Evolutionary conservation across 2,329 filamentous ascomycete genomes (phyloP), one percentile per base, ranked within the genome.

Genomic region (Scopulariopsis brevicaulis): DNA sequence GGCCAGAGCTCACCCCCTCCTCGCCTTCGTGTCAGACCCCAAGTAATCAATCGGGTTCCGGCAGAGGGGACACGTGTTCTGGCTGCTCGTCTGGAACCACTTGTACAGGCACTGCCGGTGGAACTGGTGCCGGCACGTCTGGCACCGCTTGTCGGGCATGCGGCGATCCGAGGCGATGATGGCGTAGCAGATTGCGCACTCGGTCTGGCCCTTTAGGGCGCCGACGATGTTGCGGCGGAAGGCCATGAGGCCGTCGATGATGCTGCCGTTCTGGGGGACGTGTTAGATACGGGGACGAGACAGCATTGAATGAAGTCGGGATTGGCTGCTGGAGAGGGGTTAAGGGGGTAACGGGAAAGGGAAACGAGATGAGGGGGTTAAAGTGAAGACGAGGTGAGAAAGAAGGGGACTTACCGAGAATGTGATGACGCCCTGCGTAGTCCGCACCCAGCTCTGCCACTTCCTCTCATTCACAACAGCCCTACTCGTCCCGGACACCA

Each of bases 141-240:
- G 78, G 70, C 94, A 99, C 58, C 83, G 80, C 78, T 97, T 97
- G 70, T 94, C 93, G 0, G 94, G 94, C 70, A 96, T 83, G 71
- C 88, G 87, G 76, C 89, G 89, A 70, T 96, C 92, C 8, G 83
- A 84, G 20, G 90, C 90, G 62, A 99, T 90, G 67, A 99, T 91
- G 60, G 86, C 91, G 75, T 97, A 97, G 76, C 93, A 97, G 68
- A 97, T 97, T 11, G 94, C 90, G 68, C 94, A 99, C 71, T 99
- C 94, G 22, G 82, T 89, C 72, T 97, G 92, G 40, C 92, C 94
- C 74, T 96, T 94, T 63, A 99, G 79, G 4, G 90, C 89, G 1
- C 90, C 90, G 15, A 86, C 82, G 14, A 99, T 86, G 69, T 97
- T 97, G 62, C 86, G 83, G 62, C 89, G 84, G 78, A 96, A 97